Evolutionary conservation across 371 early-diverging fungal species (phyloP).

Genomic region (Lichtheimia ornata): DNA sequence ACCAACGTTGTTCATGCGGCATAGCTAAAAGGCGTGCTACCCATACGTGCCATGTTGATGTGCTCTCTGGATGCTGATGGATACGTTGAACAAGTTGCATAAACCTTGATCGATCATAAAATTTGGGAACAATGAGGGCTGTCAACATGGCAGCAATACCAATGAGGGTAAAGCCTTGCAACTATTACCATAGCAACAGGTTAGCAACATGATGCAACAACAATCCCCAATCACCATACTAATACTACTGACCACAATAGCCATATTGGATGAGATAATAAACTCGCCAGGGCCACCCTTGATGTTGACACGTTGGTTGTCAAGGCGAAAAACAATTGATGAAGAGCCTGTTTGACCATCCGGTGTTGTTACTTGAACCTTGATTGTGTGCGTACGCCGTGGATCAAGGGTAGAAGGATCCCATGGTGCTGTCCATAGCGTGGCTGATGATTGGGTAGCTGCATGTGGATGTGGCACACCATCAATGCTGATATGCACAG

Average conservation of each 20-base stretch:
- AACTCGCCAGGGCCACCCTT: constrained; percentile 73
- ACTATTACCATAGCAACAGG: constrained; percentile 6
- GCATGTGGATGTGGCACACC: constrained; percentile 37
- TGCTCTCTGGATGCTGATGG: constrained; percentile 6
- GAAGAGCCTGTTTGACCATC: constrained; percentile 48
- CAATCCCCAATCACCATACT: no score
- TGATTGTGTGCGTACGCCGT: constrained; percentile 59
- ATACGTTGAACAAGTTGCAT: constrained; percentile 8
- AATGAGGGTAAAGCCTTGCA: constrained; percentile 27
- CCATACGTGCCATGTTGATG: constrained; percentile 16
- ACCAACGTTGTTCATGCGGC: constrained; percentile 26
- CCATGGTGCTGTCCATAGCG: constrained; percentile 78
- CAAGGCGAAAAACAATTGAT: constrained; percentile 60
- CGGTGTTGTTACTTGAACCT: constrained; percentile 56
- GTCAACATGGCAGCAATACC: constrained; percentile 22
- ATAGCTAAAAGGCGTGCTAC: constrained; percentile 28
- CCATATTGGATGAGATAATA: constrained; percentile 67
- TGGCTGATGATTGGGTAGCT: constrained; percentile 46
- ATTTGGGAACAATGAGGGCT: constrained; percentile 35
- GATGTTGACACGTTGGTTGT: constrained; percentile 60
- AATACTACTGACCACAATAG: constrained; percentile 40
- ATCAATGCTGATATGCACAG: constrained; percentile 52
- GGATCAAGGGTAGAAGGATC: constrained; percentile 65
- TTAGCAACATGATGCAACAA: no score
- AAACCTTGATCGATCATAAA: constrained; percentile 8